A percentile compares a stretch with the other conserved stretches of the same genome.
Conservation (phyloP, 257 asterid species). For the Solanum clarkiae region DNA sequence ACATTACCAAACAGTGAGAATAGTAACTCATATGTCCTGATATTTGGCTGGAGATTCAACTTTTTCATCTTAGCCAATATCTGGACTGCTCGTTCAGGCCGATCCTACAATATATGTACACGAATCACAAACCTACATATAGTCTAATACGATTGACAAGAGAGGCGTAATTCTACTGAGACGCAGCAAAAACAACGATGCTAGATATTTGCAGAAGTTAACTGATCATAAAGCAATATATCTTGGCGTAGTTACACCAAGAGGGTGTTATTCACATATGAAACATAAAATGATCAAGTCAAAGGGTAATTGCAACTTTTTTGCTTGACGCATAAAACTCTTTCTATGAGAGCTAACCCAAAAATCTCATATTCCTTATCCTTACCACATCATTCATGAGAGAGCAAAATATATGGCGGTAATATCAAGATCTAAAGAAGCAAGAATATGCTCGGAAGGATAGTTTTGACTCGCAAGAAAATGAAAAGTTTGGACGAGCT, state of each 20-base stretch:
- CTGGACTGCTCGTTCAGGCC: constrained; percentile 61
- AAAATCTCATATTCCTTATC: background rate
- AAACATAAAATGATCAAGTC: background rate
- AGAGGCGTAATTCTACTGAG: background rate
- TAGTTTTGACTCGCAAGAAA: background rate
- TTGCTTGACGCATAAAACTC: background rate
- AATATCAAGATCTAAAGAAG: background rate
- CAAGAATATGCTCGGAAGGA: background rate
- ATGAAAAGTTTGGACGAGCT: background rate
- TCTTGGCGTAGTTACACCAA: background rate
- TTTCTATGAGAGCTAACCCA: background rate
- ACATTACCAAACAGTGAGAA: constrained; percentile 73
- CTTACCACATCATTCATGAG: background rate
- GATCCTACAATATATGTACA: constrained; percentile 47
- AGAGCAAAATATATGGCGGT: background rate
- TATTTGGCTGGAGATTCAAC: constrained; percentile 41
- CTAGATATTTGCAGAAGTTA: background rate
- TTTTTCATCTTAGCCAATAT: constrained; percentile 50
- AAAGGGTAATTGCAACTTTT: background rate
- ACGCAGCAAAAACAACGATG: background rate
- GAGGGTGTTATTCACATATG: background rate
- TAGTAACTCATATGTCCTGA: constrained; percentile 62
- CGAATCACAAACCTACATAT: background rate
- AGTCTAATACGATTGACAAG: background rate
- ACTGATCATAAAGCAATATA: background rate